These are phyloP conservation scores for Thielaviopsis cerberus DNA, from an alignment of 2,329 filamentous ascomycete genomes.

Conservation along the genomic window DNA sequence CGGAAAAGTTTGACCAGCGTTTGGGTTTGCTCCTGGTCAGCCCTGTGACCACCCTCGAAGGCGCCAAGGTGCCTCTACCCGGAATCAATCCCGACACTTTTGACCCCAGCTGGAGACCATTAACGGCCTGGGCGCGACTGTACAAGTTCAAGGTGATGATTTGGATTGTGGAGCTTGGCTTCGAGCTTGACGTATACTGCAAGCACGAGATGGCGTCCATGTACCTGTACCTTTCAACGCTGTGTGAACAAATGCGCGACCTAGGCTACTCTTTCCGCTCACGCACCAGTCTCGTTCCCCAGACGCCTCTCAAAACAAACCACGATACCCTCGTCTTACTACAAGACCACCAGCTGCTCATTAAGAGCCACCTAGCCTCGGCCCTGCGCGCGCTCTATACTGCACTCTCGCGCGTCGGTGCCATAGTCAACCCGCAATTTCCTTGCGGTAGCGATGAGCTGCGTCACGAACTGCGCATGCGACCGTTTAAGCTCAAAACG, in stretches of 20 bases:
- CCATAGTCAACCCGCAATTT: slow-evolving; percentile 32
- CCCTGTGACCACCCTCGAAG: slow-evolving; percentile 31
- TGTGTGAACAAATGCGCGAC: not conserved
- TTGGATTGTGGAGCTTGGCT: slow-evolving; percentile 75
- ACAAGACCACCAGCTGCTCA: slow-evolving; percentile 12
- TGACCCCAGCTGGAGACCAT: not conserved
- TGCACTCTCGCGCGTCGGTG: slow-evolving; percentile 37
- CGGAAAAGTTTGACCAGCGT: slow-evolving; percentile 55
- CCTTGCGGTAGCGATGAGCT: slow-evolving; percentile 50
- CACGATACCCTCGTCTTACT: not conserved
- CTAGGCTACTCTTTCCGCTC: slow-evolving; percentile 11
- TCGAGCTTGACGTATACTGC: slow-evolving; percentile 82
- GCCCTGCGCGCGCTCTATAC: slow-evolving; percentile 45
- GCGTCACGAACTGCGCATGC: slow-evolving; percentile 73
- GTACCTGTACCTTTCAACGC: slow-evolving; percentile 66
- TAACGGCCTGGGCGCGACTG: slow-evolving; percentile 64
- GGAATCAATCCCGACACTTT: slow-evolving; percentile 29
- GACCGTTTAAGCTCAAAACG: slow-evolving; percentile 40
- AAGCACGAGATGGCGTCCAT: slow-evolving; percentile 68
- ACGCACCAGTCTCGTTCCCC: not conserved
- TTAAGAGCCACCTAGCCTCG: slow-evolving; percentile 28
- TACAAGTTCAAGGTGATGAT: slow-evolving; percentile 83
- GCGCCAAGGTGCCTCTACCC: slow-evolving; percentile 20
- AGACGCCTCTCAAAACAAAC: not conserved
- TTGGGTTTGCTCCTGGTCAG: slow-evolving; percentile 40